These are phyloP conservation scores for Ganoderma multipileum DNA, from an alignment of 1,284 basidiomycete species.

Conservation along the genomic window DNA sequence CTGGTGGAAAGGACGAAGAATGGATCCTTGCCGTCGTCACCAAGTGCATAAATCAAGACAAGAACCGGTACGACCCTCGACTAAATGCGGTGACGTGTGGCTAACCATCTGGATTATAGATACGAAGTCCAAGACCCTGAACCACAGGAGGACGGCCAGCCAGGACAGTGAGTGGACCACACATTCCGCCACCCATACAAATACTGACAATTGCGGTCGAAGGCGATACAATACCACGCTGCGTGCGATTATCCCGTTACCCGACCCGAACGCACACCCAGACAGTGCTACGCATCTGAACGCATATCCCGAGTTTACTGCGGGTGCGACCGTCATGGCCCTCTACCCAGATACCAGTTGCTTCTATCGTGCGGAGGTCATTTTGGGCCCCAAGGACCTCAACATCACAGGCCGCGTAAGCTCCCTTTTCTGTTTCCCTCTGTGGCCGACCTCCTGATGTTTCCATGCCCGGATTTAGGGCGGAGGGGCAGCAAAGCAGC, in stretches of 20 bases:
- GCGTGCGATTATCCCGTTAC: conserved; percentile 76
- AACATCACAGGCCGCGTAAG: conserved; percentile 53
- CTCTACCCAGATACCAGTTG: conserved; percentile 87
- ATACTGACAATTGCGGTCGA: conserved; percentile 10
- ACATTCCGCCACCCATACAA: conserved; percentile 6
- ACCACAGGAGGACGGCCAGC: conserved; percentile 76
- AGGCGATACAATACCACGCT: conserved; percentile 75
- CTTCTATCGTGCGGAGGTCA: conserved; percentile 84
- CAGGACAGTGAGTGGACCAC: conserved; percentile 60
- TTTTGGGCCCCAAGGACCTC: conserved; percentile 67
- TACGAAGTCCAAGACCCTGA: conserved; percentile 86
- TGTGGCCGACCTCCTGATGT: neutral
- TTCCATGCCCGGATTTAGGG: neutral
- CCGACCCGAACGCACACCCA: conserved; percentile 66
- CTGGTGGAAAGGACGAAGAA: conserved; percentile 66
- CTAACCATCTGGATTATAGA: conserved; percentile 43
- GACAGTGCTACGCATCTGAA: conserved; percentile 68
- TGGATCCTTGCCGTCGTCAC: conserved; percentile 84
- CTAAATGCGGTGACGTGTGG: conserved; percentile 14
- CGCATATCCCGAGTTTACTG: conserved; percentile 74
- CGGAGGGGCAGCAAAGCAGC: conserved; percentile 37
- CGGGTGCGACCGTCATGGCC: conserved; percentile 78
- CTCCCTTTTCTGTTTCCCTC: neutral
- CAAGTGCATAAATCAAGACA: conserved; percentile 71
- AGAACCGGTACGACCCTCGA: conserved; percentile 55